A percentile compares a stretch with the other conserved stretches of the same genome.
Conservation (phyloP, 1,284 basidiomycete genomes). For the Fistulinella cinereoalba region DNA sequence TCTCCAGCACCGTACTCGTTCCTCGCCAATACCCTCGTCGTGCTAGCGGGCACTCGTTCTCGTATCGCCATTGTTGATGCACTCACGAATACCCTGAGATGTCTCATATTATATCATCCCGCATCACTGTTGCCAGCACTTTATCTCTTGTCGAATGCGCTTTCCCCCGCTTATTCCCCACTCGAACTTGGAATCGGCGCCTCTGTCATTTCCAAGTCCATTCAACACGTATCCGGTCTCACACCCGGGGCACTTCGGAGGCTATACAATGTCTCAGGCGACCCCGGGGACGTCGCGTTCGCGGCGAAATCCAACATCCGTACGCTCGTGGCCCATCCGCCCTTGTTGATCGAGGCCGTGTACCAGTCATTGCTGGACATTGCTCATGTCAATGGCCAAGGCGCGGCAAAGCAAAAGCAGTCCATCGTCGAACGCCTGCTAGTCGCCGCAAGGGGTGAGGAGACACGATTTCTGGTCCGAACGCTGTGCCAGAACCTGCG, state of each 20-base stretch:
- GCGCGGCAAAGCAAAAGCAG: constrained; percentile 75
- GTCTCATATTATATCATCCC: constrained; percentile 67
- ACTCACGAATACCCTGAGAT: constrained; percentile 78
- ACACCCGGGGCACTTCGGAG: constrained; percentile 64
- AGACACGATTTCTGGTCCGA: constrained; percentile 80
- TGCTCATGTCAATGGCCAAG: constrained; percentile 65
- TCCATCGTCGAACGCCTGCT: constrained; percentile 80
- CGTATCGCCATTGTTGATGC: constrained; percentile 79
- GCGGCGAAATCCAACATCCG: constrained; percentile 77
- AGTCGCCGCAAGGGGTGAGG: constrained; percentile 83
- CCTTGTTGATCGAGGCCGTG: constrained; percentile 62
- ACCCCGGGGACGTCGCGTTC: constrained; percentile 83
- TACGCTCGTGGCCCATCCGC: constrained; percentile 72
- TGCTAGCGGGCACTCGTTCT: constrained; percentile 75
- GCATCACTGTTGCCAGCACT: constrained; percentile 73
- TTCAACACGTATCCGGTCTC: constrained; percentile 82
- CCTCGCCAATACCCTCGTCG: constrained; percentile 72
- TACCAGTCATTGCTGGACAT: constrained; percentile 68
- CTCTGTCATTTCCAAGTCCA: constrained; percentile 75
- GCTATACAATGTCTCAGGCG: constrained; percentile 64
- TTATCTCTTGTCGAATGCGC: constrained; percentile 87
- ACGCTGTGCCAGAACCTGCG: constrained; percentile 82
- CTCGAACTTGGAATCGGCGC: constrained; percentile 77
- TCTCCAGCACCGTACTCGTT: constrained; percentile 75
- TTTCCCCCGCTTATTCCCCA: constrained; percentile 74